Evolutionary conservation across 2,329 filamentous ascomycete genomes (phyloP).

Genomic region (Neofusicoccum ribis): DNA sequence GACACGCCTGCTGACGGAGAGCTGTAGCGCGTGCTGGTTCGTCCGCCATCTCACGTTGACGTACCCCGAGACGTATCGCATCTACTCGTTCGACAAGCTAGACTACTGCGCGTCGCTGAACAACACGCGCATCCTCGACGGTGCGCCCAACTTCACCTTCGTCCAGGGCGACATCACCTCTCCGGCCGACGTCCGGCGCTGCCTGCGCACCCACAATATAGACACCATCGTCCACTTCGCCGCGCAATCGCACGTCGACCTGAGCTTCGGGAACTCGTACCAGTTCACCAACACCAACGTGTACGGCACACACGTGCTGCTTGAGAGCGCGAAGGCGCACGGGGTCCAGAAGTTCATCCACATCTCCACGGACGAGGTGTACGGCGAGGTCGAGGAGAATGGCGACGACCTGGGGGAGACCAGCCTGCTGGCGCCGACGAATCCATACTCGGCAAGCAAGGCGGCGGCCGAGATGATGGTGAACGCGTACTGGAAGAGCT

Average conservation of each 20-base stretch:
- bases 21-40: slow-evolving; percentile 73
- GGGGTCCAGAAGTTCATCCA: slow-evolving; percentile 74
- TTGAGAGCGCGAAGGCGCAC: slow-evolving; percentile 74
- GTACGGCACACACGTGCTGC: slow-evolving; percentile 77
- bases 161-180: slow-evolving; percentile 78
- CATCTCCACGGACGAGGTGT: slow-evolving; percentile 83
- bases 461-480: slow-evolving; percentile 83
- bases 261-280: slow-evolving; percentile 81
- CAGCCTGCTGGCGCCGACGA: slow-evolving; percentile 75
- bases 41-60: slow-evolving; percentile 74
- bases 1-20: slow-evolving; percentile 22
- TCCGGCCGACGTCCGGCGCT: slow-evolving; percentile 67
- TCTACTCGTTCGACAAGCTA: slow-evolving; percentile 81
- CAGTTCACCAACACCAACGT: slow-evolving; percentile 81
- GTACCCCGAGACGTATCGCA: slow-evolving; percentile 72
- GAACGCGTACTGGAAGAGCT: slow-evolving; percentile 82
- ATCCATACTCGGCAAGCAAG: slow-evolving; percentile 79
- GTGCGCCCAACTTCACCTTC: slow-evolving; percentile 72
- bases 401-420: slow-evolving; percentile 71
- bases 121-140: slow-evolving; percentile 70
- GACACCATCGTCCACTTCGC: slow-evolving; percentile 84
- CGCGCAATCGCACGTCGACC: slow-evolving; percentile 80
- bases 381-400: slow-evolving; percentile 73
- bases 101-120: slow-evolving; percentile 81
- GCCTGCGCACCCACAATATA: slow-evolving; percentile 69